phyloP scores from a whole-genome alignment of 495 filamentous ascomycete species.

The Penicillium turbatum region DNA sequence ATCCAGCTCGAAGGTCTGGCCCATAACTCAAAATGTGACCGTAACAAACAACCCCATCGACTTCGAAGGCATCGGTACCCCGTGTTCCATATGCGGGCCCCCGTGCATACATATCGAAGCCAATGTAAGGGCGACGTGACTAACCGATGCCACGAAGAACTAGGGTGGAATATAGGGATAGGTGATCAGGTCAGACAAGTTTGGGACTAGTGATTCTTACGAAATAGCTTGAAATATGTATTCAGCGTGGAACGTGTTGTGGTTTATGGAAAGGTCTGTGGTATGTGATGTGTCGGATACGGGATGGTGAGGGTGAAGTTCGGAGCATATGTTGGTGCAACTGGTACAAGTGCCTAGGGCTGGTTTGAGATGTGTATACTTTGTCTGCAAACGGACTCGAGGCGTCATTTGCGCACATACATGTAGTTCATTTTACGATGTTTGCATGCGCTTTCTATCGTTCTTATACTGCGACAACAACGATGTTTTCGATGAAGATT shows the following conservation, averaged over 20 bases:
- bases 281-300: constrained; percentile 2
- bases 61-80: neutral
- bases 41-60: neutral
- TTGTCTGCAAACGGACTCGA: neutral
- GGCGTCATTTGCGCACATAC: too few relatives aligned
- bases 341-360: neutral
- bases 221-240: neutral
- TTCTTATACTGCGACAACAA: too few relatives aligned
- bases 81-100: neutral
- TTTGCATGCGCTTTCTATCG: too few relatives aligned
- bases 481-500: too few relatives aligned
- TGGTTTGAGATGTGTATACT: neutral
- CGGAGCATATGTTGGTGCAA: neutral
- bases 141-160: neutral
- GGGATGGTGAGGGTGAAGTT: neutral
- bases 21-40: neutral
- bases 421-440: too few relatives aligned
- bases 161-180: neutral
- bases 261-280: neutral
- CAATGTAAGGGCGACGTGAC: neutral
- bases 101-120: neutral
- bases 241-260: too few relatives aligned
- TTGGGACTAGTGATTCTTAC: neutral
- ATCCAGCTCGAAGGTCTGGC: neutral
- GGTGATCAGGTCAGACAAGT: neutral